phyloP scores from a whole-genome alignment of 108 stramenopile species.

The Mediolabrus comicus region DNA sequence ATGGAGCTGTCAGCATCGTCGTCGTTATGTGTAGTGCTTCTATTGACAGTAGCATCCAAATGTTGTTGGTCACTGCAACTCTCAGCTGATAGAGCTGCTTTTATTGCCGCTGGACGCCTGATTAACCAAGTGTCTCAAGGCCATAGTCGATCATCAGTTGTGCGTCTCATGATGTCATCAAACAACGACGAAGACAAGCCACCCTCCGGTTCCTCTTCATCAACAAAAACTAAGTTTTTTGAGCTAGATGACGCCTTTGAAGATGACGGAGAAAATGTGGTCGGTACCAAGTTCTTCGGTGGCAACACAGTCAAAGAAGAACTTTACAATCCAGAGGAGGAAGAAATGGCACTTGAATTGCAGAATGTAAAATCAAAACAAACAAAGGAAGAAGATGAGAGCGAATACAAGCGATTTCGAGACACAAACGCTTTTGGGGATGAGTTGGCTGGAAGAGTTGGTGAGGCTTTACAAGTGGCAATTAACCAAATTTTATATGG shows the following conservation, averaged over 20 bases:
- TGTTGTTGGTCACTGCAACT: neutral
- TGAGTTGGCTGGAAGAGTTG: slow-evolving; percentile 37
- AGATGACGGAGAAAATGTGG: slow-evolving; percentile 40
- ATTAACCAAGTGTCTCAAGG: neutral
- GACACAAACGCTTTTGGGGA: slow-evolving; percentile 49
- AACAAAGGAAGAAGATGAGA: slow-evolving; percentile 10
- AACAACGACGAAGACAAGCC: slow-evolving; percentile 9
- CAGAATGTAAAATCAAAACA: slow-evolving; percentile 16
- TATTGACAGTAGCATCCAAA: neutral
- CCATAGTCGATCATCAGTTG: neutral
- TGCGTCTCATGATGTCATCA: neutral
- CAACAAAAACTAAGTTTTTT: slow-evolving; percentile 20
- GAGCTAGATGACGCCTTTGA: slow-evolving; percentile 37
- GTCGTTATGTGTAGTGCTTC: neutral
- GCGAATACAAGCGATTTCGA: slow-evolving; percentile 48
- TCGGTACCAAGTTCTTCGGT: slow-evolving; percentile 56
- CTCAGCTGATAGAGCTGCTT: no score
- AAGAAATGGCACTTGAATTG: slow-evolving; percentile 46
- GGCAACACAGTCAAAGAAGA: slow-evolving; percentile 78
- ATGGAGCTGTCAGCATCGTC: neutral
- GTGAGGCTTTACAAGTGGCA: slow-evolving; percentile 53
- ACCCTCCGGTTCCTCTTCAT: neutral
- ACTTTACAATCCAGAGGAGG: slow-evolving; percentile 66
- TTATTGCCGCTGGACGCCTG: no score
- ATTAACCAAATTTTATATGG: slow-evolving; percentile 59